phyloP scores from a whole-genome alignment of 805 yeast species.

The Torulaspora indica region DNA sequence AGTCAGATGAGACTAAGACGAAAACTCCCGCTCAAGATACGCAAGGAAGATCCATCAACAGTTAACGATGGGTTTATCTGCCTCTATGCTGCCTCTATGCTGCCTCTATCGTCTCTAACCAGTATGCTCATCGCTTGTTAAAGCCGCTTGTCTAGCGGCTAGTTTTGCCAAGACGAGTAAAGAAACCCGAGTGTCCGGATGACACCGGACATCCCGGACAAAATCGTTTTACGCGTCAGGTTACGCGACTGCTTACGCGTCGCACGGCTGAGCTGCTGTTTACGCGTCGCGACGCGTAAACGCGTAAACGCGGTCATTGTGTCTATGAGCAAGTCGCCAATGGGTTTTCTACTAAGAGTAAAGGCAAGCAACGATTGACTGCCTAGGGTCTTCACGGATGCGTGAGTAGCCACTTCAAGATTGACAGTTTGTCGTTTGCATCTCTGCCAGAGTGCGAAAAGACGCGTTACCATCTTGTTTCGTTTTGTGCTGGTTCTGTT shows the following conservation, averaged over 20 bases:
- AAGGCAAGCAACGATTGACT: neutral
- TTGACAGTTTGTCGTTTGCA: neutral
- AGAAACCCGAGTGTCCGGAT: too few relatives aligned
- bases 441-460: neutral
- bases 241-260: slow-evolving; percentile 7
- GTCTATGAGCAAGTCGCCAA: slow-evolving; percentile 5
- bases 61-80: too few relatives aligned
- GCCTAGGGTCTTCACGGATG: neutral
- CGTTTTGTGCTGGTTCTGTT: neutral
- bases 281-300: slow-evolving; percentile 5
- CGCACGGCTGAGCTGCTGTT: neutral
- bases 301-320: slow-evolving; percentile 11
- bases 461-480: slow-evolving; percentile 1
- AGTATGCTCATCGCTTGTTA: too few relatives aligned
- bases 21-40: too few relatives aligned
- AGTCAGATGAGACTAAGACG: too few relatives aligned
- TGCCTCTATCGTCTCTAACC: too few relatives aligned
- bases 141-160: too few relatives aligned
- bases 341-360: slow-evolving; percentile 3
- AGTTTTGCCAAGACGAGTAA: too few relatives aligned
- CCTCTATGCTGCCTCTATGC: too few relatives aligned
- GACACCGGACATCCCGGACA: neutral
- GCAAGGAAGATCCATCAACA: slow-evolving; percentile 2
- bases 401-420: neutral
- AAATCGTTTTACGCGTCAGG: neutral